These are phyloP conservation scores for Actinidia polygama DNA, from an alignment of 179 eudicot species.

Conservation along the genomic window DNA sequence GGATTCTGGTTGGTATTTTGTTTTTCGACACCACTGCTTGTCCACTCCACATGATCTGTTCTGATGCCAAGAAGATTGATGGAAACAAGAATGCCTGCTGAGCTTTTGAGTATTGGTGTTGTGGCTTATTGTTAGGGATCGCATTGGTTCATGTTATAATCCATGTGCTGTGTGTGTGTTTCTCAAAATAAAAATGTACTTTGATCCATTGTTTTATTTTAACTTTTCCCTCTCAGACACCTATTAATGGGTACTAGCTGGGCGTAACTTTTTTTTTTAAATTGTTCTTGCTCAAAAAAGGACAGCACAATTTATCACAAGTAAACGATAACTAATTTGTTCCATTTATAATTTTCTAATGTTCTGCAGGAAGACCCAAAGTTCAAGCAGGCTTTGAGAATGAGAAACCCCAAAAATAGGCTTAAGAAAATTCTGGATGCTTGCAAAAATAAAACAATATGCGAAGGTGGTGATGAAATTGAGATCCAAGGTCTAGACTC, in stretches of 20 bases:
- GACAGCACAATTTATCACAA: neutral
- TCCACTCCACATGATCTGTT: neutral
- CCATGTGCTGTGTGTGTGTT: neutral
- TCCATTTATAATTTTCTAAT: too few species aligned
- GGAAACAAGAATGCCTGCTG: neutral
- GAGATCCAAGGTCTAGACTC: constrained; percentile 67
- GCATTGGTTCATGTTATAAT: neutral
- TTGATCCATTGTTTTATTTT: too few species aligned
- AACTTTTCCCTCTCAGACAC: too few species aligned
- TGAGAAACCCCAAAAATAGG: too few species aligned
- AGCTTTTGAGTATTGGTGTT: neutral
- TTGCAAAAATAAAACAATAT: constrained; percentile 81
- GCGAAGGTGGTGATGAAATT: constrained; percentile 96
- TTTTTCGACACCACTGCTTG: neutral
- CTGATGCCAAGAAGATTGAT: too few species aligned
- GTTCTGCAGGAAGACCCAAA: constrained; percentile 75
- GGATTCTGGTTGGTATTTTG: neutral
- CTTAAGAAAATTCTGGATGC: constrained; percentile 74
- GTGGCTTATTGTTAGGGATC: neutral
- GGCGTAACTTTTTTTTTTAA: neutral
- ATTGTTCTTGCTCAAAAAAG: neutral
- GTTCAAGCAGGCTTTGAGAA: constrained; percentile 63
- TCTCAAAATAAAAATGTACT: neutral
- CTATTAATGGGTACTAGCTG: too few species aligned
- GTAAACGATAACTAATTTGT: too few species aligned